A percentile compares a stretch with the other conserved stretches of the same genome.
Conservation (phyloP, 148 eudicot species). For the Nyssa sinensis region DNA sequence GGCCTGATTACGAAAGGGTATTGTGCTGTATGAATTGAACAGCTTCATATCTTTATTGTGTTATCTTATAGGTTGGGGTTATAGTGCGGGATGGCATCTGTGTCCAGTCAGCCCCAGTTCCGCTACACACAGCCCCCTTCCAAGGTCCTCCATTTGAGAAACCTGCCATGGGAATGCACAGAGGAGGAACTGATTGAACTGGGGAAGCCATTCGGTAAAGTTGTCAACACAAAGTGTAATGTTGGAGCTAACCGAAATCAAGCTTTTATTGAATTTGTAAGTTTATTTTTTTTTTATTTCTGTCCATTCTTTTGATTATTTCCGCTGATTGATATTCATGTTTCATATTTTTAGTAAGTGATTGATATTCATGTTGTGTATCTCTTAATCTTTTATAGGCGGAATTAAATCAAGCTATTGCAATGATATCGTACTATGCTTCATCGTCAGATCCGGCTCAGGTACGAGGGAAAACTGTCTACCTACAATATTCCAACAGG, state of each 20-base stretch:
- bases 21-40: not conserved
- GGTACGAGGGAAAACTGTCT: slow-evolving; percentile 96
- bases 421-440: slow-evolving; percentile 96
- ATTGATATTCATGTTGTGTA: slow-evolving; percentile 1
- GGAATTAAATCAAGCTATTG: slow-evolving; percentile 94
- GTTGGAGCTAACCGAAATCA: slow-evolving; percentile 97
- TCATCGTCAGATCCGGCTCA: slow-evolving; percentile 98
- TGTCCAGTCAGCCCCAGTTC: slow-evolving; percentile 93
- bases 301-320: not conserved
- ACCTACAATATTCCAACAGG: slow-evolving; percentile 96
- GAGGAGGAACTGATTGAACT: slow-evolving; percentile 92
- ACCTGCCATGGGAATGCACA: slow-evolving; percentile 97
- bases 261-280: slow-evolving; percentile 98
- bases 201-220: slow-evolving; percentile 94
- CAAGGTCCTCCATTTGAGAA: slow-evolving; percentile 96
- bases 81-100: slow-evolving; percentile 71
- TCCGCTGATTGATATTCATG: slow-evolving; percentile 7
- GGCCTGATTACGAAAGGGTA: not conserved
- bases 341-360: too few relatives aligned
- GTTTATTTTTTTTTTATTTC: slow-evolving; percentile 15
- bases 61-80: slow-evolving; percentile 8
- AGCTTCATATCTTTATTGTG: not conserved
- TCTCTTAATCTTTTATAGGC: slow-evolving; percentile 46
- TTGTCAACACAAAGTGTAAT: slow-evolving; percentile 97
- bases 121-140: slow-evolving; percentile 98